Evolutionary conservation across 495 filamentous ascomycete species (phyloP).

Genomic region (Penicillium nucicola): DNA sequence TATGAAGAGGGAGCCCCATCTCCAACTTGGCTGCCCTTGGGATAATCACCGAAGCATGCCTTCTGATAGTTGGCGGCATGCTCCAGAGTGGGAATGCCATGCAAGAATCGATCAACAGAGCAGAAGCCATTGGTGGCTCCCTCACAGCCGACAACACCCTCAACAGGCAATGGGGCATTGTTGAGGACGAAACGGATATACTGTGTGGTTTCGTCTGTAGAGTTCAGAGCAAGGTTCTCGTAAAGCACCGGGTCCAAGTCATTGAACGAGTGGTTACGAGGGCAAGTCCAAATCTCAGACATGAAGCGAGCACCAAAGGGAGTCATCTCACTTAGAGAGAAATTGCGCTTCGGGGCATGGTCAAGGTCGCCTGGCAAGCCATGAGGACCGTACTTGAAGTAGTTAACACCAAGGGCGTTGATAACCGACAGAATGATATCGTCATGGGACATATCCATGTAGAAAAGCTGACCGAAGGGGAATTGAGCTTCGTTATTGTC

Average conservation of each 20-base stretch:
- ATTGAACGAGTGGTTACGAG: conserved; percentile 7
- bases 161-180: conserved; percentile 22
- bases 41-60: conserved; percentile 29
- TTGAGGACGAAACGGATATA: conserved; percentile 35
- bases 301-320: conserved; percentile 63
- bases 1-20: conserved; percentile 20
- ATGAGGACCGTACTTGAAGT: conserved; percentile 22
- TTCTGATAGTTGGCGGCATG: conserved; percentile 22
- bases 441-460: conserved; percentile 44
- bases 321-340: conserved; percentile 37
- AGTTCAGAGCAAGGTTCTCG: conserved; percentile 19
- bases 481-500: conserved; percentile 44
- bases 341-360: conserved; percentile 32
- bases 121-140: conserved; percentile 30
- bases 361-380: conserved; percentile 46
- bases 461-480: conserved; percentile 49
- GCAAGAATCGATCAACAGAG: conserved; percentile 19
- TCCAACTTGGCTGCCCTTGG: conserved; percentile 22
- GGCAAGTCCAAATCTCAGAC: conserved; percentile 53
- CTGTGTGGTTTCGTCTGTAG: conserved; percentile 7
- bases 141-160: conserved; percentile 29
- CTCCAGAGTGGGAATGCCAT: conserved; percentile 17
- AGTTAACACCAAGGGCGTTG: conserved; percentile 45
- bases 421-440: conserved; percentile 41
- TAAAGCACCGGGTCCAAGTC: conserved; percentile 23